These are phyloP conservation scores for Candida freyschussii DNA, from an alignment of 1,139 yeast species.

Conservation along the genomic window DNA sequence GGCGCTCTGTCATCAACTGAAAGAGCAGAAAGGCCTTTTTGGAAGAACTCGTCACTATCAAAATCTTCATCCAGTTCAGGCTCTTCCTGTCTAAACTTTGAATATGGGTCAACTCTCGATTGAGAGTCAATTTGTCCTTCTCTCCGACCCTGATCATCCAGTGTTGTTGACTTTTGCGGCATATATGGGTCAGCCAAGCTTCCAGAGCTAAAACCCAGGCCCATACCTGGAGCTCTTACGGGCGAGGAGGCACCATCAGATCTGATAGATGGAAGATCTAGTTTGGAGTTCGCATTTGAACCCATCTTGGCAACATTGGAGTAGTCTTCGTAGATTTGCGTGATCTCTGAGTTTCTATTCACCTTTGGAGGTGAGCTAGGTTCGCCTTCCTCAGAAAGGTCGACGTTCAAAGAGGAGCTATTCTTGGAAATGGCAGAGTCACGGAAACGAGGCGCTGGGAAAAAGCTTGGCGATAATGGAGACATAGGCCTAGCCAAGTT, in stretches of 20 bases:
- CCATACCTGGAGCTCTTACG: slow-evolving; percentile 15
- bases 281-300: too few species aligned
- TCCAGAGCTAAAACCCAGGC: slow-evolving; percentile 7
- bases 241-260: too few species aligned
- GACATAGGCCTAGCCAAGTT: slow-evolving; percentile 8
- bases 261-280: slow-evolving; percentile 2
- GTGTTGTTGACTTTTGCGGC: slow-evolving; percentile 6
- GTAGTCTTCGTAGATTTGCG: slow-evolving; percentile 27
- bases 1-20: slow-evolving; percentile 10
- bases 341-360: slow-evolving; percentile 24
- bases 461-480: slow-evolving; percentile 18
- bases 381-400: slow-evolving; percentile 13
- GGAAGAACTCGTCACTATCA: slow-evolving; percentile 25
- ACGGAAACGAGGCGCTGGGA: slow-evolving; percentile 24
- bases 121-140: slow-evolving; percentile 1
- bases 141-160: slow-evolving; percentile 1
- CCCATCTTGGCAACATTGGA: slow-evolving; percentile 21
- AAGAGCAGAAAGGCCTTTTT: slow-evolving; percentile 21
- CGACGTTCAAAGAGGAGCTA: slow-evolving; percentile 16
- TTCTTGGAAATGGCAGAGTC: too few species aligned
- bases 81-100: slow-evolving; percentile 6
- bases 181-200: slow-evolving; percentile 16
- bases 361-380: slow-evolving; percentile 13
- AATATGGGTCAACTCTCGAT: slow-evolving; percentile 5
- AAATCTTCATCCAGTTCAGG: slow-evolving; percentile 23